Conservation (phyloP, 768 basidiomycete species). For the Amanita polypyramis region DNA sequence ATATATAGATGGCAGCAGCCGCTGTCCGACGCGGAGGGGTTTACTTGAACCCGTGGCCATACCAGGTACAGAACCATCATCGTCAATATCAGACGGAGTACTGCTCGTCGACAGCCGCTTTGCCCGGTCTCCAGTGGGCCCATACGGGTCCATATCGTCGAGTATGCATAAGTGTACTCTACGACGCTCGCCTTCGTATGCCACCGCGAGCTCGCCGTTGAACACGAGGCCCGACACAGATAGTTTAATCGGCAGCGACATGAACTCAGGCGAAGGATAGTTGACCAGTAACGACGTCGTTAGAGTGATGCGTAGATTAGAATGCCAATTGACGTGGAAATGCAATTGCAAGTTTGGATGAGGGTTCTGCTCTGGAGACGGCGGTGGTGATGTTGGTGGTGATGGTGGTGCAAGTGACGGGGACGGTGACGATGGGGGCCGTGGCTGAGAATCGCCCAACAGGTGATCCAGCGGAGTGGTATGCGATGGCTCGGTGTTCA, state of each 20-base stretch:
- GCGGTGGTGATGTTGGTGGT: conserved; percentile 8
- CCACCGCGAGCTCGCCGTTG: conserved; percentile 78
- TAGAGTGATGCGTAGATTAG: conserved; percentile 80
- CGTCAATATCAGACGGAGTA: conserved; percentile 54
- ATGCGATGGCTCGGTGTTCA: conserved; percentile 14
- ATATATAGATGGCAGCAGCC: conserved; percentile 75
- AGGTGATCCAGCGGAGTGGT: conserved; percentile 9
- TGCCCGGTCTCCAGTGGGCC: conserved; percentile 48
- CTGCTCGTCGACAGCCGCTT: conserved; percentile 39
- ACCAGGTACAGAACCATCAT: conserved; percentile 32
- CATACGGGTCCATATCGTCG: conserved; percentile 81
- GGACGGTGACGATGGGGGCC: too few species aligned
- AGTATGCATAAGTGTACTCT: conserved; percentile 84
- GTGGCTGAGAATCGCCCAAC: too few species aligned
- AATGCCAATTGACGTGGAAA: conserved; percentile 75
- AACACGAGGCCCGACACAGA: conserved; percentile 87
- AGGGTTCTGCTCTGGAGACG: conserved; percentile 21
- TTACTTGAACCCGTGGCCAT: conserved; percentile 40
- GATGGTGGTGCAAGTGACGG: too few species aligned
- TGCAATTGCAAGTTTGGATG: conserved; percentile 82
- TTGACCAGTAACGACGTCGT: conserved; percentile 93
- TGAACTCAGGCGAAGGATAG: conserved; percentile 93
- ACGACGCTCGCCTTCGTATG: conserved; percentile 76
- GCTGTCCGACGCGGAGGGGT: conserved; percentile 69
- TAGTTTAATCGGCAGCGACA: conserved; percentile 92